Conservation (phyloP, 2,329 filamentous ascomycete genomes). For the Coniochaeta prunicola region DNA sequence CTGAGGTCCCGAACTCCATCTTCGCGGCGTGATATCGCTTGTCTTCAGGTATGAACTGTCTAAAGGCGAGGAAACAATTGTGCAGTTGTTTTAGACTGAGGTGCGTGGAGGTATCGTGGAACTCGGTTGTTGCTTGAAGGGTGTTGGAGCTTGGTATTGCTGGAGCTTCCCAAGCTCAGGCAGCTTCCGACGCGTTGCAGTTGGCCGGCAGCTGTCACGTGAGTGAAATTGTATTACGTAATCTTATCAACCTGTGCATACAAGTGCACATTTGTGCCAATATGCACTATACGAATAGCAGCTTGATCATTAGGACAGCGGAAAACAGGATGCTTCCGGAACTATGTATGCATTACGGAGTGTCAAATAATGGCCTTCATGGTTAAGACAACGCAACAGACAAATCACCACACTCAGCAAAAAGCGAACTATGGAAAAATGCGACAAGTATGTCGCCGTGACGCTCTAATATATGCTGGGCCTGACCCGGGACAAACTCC, state of each 20-base stretch:
- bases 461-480: not conserved
- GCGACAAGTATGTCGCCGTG: not conserved
- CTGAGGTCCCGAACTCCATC: conserved; percentile 59
- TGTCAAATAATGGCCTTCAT: too few relatives aligned
- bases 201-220: conserved; percentile 7
- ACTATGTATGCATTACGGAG: too few relatives aligned
- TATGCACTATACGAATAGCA: not conserved
- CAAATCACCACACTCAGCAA: not conserved
- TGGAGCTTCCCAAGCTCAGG: conserved; percentile 35
- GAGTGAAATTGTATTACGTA: not conserved
- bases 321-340: too few relatives aligned
- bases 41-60: not conserved
- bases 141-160: not conserved
- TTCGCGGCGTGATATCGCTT: conserved; percentile 10
- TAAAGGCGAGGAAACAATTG: not conserved
- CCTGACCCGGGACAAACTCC: not conserved
- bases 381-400: too few relatives aligned
- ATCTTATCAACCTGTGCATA: not conserved
- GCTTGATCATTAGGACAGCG: not conserved
- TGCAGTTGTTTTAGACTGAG: not conserved
- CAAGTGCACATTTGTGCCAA: not conserved
- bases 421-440: not conserved
- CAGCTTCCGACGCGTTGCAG: conserved; percentile 36
- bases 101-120: not conserved
- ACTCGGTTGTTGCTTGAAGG: not conserved